Conservation (phyloP, 1,139 yeast species). For the Yamadazyma triangularis region DNA sequence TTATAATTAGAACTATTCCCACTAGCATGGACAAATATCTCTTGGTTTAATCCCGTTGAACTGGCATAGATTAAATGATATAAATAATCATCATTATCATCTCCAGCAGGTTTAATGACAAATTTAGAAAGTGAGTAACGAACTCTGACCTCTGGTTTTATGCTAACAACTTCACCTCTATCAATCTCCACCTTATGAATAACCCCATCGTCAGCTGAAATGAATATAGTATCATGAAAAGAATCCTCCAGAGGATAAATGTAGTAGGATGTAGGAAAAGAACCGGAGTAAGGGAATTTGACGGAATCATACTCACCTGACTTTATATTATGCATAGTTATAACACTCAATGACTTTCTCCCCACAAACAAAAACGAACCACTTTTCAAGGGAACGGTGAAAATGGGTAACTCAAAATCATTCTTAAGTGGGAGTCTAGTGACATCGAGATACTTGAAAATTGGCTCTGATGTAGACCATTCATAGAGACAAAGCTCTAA, state of each 20-base stretch:
- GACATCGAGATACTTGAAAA: constrained; percentile 16
- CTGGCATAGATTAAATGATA: constrained; percentile 28
- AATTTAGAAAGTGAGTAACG: constrained; percentile 32
- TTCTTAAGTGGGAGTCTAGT: constrained; percentile 32
- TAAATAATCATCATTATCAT: constrained; percentile 15
- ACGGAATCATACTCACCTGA: constrained; percentile 42
- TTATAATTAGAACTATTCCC: constrained; percentile 10
- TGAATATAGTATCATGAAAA: constrained; percentile 29
- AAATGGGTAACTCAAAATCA: constrained; percentile 36
- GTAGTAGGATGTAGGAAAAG: constrained; percentile 39
- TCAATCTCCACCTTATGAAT: constrained; percentile 27
- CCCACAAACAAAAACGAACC: constrained; percentile 34
- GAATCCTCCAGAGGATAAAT: constrained; percentile 11
- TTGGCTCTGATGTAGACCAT: constrained; percentile 35
- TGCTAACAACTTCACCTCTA: constrained; percentile 8
- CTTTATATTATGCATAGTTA: constrained; percentile 41
- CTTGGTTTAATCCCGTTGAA: constrained; percentile 31
- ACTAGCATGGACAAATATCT: constrained; percentile 17
- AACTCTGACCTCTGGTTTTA: constrained; percentile 21
- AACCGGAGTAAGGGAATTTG: constrained; percentile 9
- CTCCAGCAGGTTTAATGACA: too few species aligned
- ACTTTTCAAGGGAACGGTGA: constrained; percentile 31
- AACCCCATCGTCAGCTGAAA: constrained; percentile 40
- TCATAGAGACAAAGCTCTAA: constrained; percentile 34
- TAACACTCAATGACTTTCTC: constrained; percentile 20